Evolutionary conservation across 2,329 filamentous ascomycete species (phyloP), one percentile per base, ranked within the genome.

Genomic region (Trichoderma endophyticum): DNA sequence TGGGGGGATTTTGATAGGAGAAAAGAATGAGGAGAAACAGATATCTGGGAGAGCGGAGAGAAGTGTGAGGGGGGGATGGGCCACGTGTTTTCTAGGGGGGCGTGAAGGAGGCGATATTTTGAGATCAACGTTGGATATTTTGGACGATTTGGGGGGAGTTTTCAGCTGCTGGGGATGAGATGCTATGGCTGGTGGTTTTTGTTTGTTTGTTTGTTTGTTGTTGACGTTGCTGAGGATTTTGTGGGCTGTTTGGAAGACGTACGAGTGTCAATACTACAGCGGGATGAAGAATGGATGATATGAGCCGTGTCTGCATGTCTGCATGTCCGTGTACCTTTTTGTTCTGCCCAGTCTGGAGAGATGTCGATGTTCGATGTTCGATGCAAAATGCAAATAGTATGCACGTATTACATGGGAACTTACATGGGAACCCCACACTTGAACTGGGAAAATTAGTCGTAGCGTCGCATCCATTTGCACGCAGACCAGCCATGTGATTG

Each of bases 401-500:
- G 21, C 34, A 61, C 24, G 60, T 28, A 62, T 62, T 28, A 28
- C 36, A 39, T 39, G 43, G 36, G 9, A 51, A 51, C 43, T 36
- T 36, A 7, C 34, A 36, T 36, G 34, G 34, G 34, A 24, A 60
- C 34, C 51, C 64, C 64, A 56, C 21, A 39, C 24, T 30, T 8
- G 15, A 28, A 43, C 21, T 62, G 12, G 51, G 30, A 56, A 14
- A 30, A 28, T 36, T 60, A 60, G 15, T 51, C 32, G 64, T 67
- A 30, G 64, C 64, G 64, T 67, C 21, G 62, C 26, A 64, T 64
- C 28, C 51, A 43, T 59, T 59, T 59, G 64, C 64, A 67, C 64
- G 64, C 64, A 67, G 64, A 18, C 36, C 11, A 59, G 54, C 64
- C 64, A 67, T 67, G 64, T 67, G 64, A 67, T 67, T 56, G 26